These are phyloP conservation scores for Nigrospora sphaerica DNA, from an alignment of 2,329 filamentous ascomycete genomes.

Conservation along the genomic window DNA sequence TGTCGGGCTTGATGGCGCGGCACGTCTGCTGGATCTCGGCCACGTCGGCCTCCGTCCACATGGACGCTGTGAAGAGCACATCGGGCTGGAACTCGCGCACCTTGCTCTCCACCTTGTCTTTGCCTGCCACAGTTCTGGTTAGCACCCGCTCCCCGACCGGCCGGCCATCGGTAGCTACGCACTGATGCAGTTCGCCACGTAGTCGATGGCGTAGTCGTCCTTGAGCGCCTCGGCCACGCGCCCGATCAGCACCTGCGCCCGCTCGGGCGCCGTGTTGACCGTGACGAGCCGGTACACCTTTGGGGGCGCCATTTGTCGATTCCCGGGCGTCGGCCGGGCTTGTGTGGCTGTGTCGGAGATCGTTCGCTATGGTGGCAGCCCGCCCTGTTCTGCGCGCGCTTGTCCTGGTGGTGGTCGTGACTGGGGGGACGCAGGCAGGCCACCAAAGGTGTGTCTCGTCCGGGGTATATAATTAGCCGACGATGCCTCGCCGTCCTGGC, in stretches of 20 bases:
- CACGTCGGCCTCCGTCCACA: constrained; percentile 40
- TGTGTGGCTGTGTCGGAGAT: too few species aligned
- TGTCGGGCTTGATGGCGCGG: constrained; percentile 31
- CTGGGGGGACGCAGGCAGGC: too few species aligned
- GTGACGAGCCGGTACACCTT: neutral
- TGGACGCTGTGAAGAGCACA: constrained; percentile 35
- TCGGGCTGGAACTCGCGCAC: constrained; percentile 32
- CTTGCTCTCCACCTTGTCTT: constrained; percentile 47
- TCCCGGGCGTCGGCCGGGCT: too few species aligned
- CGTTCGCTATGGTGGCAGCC: too few species aligned
- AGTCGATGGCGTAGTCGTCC: constrained; percentile 9
- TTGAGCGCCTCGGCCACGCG: neutral
- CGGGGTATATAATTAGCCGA: too few species aligned
- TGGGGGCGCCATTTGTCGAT: neutral
- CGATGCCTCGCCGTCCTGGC: too few species aligned
- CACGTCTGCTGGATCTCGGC: constrained; percentile 36
- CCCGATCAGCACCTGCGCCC: too few species aligned
- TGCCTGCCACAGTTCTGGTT: too few species aligned
- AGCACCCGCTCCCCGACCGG: too few species aligned
- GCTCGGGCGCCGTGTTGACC: constrained; percentile 1
- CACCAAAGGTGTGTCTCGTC: too few species aligned
- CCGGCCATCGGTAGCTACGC: constrained; percentile 11
- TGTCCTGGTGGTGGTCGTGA: too few species aligned
- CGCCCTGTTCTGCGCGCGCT: too few species aligned
- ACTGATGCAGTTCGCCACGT: constrained; percentile 58